Evolutionary conservation across 1,284 basidiomycete genomes (phyloP), one percentile per base, ranked within the genome.

Genomic region (Sporisorium iseilematis-ciliati): DNA sequence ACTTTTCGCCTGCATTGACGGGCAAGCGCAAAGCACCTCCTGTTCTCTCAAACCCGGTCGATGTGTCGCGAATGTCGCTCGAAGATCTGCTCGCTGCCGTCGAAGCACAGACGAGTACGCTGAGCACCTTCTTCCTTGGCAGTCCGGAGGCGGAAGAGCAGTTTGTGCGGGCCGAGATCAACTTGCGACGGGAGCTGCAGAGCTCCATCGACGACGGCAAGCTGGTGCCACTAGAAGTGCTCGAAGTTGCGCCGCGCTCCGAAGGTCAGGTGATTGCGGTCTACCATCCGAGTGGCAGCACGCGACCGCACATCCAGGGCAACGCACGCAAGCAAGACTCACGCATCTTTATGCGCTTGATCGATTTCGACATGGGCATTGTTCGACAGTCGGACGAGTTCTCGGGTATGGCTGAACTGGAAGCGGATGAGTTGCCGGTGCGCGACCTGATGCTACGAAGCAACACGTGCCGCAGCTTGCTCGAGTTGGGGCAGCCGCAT

Each of bases 401-500:
- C 46, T 66, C 77, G 11, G 73, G 68, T 23, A 78, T 85, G 74
- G 81, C 75, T 8, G 69, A 75, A 18, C 81, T 84, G 52, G 78
- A 82, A 11, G 53, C 67, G 7, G 83, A 84, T 56, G 87, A 88
- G 60, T 76, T 88, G 50, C 88, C 88, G 3, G 86, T 88, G 8
- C 81, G 87, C n/a, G 88, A 88, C 65, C 78, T 88, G 42, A 86
- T 88, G 72, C 84, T 88, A 54, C 75, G 87, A 31, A 85, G 86
- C 60, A 86, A 84, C 25, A 86, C 86, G 40, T 87, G 87, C 46
- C 79, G 87, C 33, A 86, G 84, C 46, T 82, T 87, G 40, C 78
- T 88, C 40, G 87, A 88, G 72, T 85, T 88, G 16, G 87, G 87
- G 46, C 87, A 88, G 83, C 86, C 86, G 51, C 86, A 86, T 59